Conservation (phyloP, 495 filamentous ascomycete genomes). For the Evernia prunastri region DNA sequence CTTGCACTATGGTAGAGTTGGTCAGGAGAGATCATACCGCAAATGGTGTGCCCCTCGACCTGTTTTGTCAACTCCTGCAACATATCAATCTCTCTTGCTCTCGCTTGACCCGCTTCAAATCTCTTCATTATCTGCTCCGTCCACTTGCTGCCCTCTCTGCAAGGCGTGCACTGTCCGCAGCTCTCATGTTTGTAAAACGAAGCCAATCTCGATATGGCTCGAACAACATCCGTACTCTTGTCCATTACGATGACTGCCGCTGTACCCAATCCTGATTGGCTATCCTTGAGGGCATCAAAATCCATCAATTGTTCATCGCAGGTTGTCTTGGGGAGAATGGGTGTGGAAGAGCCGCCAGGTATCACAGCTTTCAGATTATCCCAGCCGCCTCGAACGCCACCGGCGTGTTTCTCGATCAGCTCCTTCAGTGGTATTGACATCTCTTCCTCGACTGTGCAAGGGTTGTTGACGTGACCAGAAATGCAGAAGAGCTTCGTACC, state of each 20-base stretch:
- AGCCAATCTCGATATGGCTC: constrained; percentile 83
- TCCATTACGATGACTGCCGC: constrained; percentile 99
- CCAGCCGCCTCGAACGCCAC: constrained; percentile 93
- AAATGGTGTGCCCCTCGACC: constrained; percentile 98
- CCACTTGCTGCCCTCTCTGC: constrained; percentile 96
- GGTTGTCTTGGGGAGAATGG: constrained; percentile 77
- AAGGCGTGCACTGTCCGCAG: constrained; percentile 97
- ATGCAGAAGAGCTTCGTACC: constrained; percentile 99
- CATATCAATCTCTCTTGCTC: constrained; percentile 96
- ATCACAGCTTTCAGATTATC: constrained; percentile 95
- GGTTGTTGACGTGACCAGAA: constrained; percentile 98
- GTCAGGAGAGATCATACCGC: constrained; percentile 49
- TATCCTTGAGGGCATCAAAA: constrained; percentile 97
- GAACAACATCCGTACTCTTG: constrained; percentile 91
- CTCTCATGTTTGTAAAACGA: constrained; percentile 98
- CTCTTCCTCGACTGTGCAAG: constrained; percentile 94
- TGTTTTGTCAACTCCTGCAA: constrained; percentile 98
- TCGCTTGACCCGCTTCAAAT: constrained; percentile 82
- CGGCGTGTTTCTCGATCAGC: constrained; percentile 95
- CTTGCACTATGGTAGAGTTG: neutral
- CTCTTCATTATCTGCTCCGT: constrained; percentile 97
- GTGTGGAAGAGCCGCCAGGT: constrained; percentile 92
- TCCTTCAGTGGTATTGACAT: constrained; percentile 94
- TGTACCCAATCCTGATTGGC: constrained; percentile 93
- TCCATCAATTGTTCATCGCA: constrained; percentile 98